Evolutionary conservation across 768 basidiomycete species (phyloP), one percentile per base, ranked within the genome.

Genomic region (Boletus patriciae): DNA sequence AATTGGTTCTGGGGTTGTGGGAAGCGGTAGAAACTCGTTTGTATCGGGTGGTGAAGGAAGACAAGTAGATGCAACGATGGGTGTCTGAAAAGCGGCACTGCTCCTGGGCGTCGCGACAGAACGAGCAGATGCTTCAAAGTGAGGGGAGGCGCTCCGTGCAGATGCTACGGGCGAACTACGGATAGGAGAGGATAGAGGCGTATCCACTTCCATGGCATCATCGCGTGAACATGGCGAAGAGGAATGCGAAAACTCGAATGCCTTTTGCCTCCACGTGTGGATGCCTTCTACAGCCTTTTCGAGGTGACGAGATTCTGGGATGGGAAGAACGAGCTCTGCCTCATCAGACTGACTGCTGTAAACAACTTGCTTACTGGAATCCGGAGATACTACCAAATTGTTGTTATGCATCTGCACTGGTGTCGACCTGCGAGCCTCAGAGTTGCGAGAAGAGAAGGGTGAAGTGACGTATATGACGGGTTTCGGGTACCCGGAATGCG

Each of bases 291-390:
- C 73, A 12, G 74, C 68, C 27, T 62, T 55, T 43, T 66, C 67
- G 2, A 66, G 64, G 58, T 76, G 66, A 27, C 65, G 66, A 6
- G 55, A 51, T 25, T 66, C 37, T 40, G 61, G 62, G n/a, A 33
- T 37, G 36, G 73, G 73, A 9, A 75, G 51, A 43, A 67, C 68
- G 46, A 86, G 71, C 60, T 88, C 86, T 45, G 78, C 73, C 65
- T 87, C 87, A 59, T 86, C 83, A 46, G 85, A 86, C 67, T 86
- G 83, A 61, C 86, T 88, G 46, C 84, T 87, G 21, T 82, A 84
- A 9, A 87, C 74, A 19, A 82, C 64, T 31, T 77, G 67, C 66
- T 42, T 59, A 55, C 50, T 69, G 66, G 54, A 57, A 60, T 31
- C 56, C 46, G 46, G 65, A 21, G 62, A 70, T n/a, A 51, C 34